phyloP scores from a whole-genome alignment of 805 yeast species.

The Starmerella geochares region DNA sequence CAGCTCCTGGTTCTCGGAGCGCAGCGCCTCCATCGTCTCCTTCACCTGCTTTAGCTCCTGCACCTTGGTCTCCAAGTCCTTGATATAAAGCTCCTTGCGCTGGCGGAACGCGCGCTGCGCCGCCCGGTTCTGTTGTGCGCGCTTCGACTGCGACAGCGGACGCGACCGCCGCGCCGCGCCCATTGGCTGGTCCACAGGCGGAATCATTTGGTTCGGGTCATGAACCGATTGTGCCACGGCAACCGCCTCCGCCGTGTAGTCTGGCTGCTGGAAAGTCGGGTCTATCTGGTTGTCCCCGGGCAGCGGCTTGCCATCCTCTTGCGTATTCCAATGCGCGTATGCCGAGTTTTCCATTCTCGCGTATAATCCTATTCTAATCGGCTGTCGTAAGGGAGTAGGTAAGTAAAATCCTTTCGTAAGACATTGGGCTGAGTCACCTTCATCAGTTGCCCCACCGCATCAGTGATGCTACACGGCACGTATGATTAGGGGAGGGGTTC shows the following conservation, averaged over 20 bases:
- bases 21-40: conserved; percentile 55
- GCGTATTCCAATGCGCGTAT: conserved; percentile 26
- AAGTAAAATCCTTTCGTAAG: conserved; percentile 20
- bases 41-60: conserved; percentile 52
- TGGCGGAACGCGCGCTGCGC: conserved; percentile 89
- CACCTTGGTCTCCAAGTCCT: conserved; percentile 65
- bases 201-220: conserved; percentile 25
- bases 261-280: conserved; percentile 28
- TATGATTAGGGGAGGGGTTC: conserved; percentile 3
- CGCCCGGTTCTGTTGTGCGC: conserved; percentile 85
- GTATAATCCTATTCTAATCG: conserved; percentile 22
- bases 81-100: conserved; percentile 70
- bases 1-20: conserved; percentile 59
- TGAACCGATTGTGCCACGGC: conserved; percentile 28
- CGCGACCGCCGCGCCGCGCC: conserved; percentile 30
- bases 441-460: conserved; percentile 3
- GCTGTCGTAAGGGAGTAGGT: conserved; percentile 23
- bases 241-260: conserved; percentile 29
- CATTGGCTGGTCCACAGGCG: conserved; percentile 28
- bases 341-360: conserved; percentile 25
- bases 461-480: conserved; percentile 8
- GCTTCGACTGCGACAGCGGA: conserved; percentile 53
- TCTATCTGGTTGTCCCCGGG: conserved; percentile 28
- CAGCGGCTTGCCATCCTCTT: conserved; percentile 26
- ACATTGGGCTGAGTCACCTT: conserved; percentile 22